These are phyloP conservation scores for Panus rudis DNA, from an alignment of 768 basidiomycete genomes.

Conservation along the genomic window DNA sequence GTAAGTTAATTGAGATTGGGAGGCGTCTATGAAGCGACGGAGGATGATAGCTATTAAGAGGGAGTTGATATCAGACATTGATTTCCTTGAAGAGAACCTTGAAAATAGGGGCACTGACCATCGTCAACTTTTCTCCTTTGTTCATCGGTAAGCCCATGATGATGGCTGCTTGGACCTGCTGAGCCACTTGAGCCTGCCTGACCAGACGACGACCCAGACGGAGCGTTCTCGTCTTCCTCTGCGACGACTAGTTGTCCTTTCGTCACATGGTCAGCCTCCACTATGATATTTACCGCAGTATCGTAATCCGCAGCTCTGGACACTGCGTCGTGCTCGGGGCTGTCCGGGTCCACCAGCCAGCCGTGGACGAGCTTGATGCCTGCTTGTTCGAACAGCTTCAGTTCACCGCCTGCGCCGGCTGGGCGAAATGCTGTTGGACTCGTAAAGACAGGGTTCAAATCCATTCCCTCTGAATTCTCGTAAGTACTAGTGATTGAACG, in stretches of 20 bases:
- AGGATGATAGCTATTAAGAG: slow-evolving; percentile 54
- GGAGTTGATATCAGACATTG: not conserved
- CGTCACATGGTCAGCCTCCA: slow-evolving; percentile 71
- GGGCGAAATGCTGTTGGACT: slow-evolving; percentile 63
- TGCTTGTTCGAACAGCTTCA: slow-evolving; percentile 79
- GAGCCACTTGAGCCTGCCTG: slow-evolving; percentile 4
- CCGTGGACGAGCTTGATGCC: slow-evolving; percentile 82
- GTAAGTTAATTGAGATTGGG: slow-evolving; percentile 82
- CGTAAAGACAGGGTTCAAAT: slow-evolving; percentile 82
- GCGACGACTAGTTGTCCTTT: slow-evolving; percentile 50
- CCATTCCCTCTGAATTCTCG: slow-evolving; percentile 68
- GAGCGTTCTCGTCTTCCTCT: slow-evolving; percentile 21
- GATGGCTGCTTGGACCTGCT: slow-evolving; percentile 10
- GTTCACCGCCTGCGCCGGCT: slow-evolving; percentile 59
- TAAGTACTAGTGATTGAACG: not conserved
- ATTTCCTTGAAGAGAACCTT: not conserved
- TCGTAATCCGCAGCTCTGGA: slow-evolving; percentile 61
- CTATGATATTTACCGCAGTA: slow-evolving; percentile 63
- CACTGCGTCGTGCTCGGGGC: slow-evolving; percentile 50
- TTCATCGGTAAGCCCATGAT: slow-evolving; percentile 32
- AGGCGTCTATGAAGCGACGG: slow-evolving; percentile 59
- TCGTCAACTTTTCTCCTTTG: slow-evolving; percentile 61
- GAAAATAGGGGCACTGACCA: slow-evolving; percentile 37
- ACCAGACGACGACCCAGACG: slow-evolving; percentile 1
- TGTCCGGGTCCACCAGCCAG: slow-evolving; percentile 73